Percentiles rank a stretch among this genome's conserved stretches.
Conservation (phyloP, 345 rosid genomes). For the Fremontodendron californicum region DNA sequence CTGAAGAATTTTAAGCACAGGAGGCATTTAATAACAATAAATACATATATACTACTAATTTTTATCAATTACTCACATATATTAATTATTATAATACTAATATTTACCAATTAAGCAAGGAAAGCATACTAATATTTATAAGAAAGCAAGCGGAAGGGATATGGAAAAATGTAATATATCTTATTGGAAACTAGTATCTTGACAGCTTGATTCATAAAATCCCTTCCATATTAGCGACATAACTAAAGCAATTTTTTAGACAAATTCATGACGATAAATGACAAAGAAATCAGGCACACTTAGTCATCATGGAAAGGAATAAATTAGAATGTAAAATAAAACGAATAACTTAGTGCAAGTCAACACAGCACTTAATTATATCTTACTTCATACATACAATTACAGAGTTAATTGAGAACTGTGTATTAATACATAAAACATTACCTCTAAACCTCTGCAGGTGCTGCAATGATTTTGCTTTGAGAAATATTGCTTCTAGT, state of each 20-base stretch:
- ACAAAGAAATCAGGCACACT: not conserved
- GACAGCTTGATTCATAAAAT: not conserved
- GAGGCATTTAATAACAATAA: not conserved
- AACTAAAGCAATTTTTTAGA: not conserved
- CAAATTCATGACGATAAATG: not conserved
- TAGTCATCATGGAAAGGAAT: not conserved
- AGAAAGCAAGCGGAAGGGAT: not conserved
- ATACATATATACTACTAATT: not conserved
- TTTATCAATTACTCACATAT: not conserved
- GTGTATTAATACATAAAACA: not conserved
- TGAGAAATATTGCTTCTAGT: constrained; percentile 74
- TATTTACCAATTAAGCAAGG: not conserved
- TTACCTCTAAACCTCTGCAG: constrained; percentile 68
- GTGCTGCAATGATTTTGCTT: constrained; percentile 67
- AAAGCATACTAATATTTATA: not conserved
- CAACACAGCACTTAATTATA: not conserved
- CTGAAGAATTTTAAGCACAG: not conserved
- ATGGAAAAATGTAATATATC: not conserved
- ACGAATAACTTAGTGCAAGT: not conserved
- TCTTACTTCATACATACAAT: not conserved
- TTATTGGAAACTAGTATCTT: not conserved
- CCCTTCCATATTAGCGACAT: not conserved
- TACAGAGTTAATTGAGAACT: not conserved
- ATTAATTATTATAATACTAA: not conserved
- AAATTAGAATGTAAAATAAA: not conserved